These are phyloP conservation scores for Pinus albicaulis DNA, from an alignment of 75 land plant genomes.

Conservation along the genomic window DNA sequence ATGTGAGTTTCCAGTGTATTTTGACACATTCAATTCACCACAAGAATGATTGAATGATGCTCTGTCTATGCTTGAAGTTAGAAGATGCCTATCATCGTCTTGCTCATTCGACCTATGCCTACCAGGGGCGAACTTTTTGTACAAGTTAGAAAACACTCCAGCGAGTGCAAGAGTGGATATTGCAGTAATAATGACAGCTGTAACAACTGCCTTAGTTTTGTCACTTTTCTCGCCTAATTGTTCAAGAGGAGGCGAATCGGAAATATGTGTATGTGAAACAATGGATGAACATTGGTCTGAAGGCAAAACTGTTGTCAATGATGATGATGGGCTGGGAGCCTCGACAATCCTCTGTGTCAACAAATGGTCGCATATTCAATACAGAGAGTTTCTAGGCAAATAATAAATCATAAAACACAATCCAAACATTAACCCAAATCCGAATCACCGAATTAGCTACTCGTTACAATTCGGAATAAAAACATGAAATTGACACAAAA, in stretches of 20 bases:
- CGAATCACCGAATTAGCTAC: too few species aligned
- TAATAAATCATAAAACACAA: too few species aligned
- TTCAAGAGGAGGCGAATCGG: background rate
- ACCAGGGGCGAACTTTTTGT: background rate
- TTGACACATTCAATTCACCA: background rate
- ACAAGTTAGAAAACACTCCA: background rate
- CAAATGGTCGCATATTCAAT: too few species aligned
- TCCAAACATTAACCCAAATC: too few species aligned
- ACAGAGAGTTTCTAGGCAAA: too few species aligned
- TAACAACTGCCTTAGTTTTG: conserved; percentile 1
- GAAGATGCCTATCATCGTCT: background rate
- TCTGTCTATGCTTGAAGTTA: background rate
- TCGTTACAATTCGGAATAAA: too few species aligned
- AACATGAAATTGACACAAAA: too few species aligned
- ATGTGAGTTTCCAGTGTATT: background rate
- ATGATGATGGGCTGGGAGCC: background rate
- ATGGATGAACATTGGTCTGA: background rate
- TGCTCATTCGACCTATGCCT: background rate
- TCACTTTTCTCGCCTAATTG: background rate
- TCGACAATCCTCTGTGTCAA: too few species aligned
- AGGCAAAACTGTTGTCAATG: background rate
- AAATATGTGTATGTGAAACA: background rate
- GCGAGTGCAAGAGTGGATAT: background rate
- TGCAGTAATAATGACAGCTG: conserved; percentile 11
- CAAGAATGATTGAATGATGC: background rate